These are phyloP conservation scores for Acanthamoeba castellanii DNA, from an alignment of 208 protist genomes.

Conservation along the genomic window DNA sequence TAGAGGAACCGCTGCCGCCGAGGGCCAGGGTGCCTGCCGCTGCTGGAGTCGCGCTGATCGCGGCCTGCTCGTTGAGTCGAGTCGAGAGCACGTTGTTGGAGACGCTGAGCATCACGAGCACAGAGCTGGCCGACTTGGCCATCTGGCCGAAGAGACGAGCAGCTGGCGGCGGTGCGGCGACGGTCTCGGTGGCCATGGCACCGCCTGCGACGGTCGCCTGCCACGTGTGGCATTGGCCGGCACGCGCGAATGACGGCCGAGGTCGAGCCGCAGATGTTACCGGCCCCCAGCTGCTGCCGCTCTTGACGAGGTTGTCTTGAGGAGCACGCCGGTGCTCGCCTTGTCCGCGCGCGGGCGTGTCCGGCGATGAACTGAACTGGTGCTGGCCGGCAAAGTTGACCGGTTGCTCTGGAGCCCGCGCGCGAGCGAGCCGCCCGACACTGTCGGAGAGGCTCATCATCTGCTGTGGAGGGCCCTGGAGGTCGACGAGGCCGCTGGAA, in stretches of 20 bases:
- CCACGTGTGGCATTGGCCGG: constrained; percentile 17
- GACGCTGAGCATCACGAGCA: background rate
- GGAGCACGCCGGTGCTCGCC: constrained; percentile 19
- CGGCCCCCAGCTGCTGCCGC: constrained; percentile 35
- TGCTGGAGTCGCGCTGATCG: background rate
- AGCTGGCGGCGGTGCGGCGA: background rate
- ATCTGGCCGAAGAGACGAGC: constrained; percentile 3
- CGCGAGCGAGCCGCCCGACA: constrained; percentile 4
- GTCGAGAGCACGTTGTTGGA: no score
- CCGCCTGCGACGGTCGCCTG: background rate
- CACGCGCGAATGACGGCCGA: constrained; percentile 11
- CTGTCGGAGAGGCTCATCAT: background rate
- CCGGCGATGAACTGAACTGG: constrained; percentile 40
- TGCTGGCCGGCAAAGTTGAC: background rate
- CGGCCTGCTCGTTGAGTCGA: constrained; percentile 11
- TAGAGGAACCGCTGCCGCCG: constrained; percentile 22
- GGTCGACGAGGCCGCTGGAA: background rate
- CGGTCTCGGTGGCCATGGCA: background rate
- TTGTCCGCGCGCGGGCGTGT: constrained; percentile 14
- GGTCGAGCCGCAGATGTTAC: constrained; percentile 17
- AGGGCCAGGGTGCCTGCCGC: constrained; percentile 31
- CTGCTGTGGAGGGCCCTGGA: constrained; percentile 61
- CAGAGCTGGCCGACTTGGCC: constrained; percentile 24
- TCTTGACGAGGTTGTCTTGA: no score
- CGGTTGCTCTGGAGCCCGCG: constrained; percentile 69